A percentile compares a stretch with the other conserved stretches of the same genome.
Evolutionary conservation across 2,329 filamentous ascomycete genomes (phyloP).

Genomic region (Penicillium sp.): DNA sequence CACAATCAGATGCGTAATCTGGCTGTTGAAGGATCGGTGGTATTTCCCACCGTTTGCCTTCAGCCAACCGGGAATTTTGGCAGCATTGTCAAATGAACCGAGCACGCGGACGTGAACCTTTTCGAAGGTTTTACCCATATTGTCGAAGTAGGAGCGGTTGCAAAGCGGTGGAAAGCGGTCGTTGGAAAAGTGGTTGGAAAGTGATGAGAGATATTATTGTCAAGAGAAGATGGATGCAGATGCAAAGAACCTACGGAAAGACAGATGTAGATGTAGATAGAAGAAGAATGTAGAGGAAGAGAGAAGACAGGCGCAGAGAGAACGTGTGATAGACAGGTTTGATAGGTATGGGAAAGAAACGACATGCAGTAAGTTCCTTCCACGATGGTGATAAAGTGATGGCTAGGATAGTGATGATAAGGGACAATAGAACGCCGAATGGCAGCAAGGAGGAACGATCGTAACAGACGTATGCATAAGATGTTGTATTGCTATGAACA

Average conservation of each 20-base stretch:
- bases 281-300: background rate
- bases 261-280: background rate
- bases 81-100: constrained; percentile 55
- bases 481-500: constrained; percentile 3
- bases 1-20: constrained; percentile 72
- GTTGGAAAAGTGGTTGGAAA: too few species aligned
- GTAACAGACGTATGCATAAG: background rate
- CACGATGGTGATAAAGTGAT: too few species aligned
- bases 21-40: constrained; percentile 48
- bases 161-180: too few species aligned
- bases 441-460: too few species aligned
- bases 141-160: background rate
- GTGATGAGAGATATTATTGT: too few species aligned
- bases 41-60: constrained; percentile 61
- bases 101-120: constrained; percentile 56
- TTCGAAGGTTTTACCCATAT: constrained; percentile 50
- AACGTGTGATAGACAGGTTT: background rate
- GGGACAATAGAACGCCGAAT: background rate
- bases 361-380: background rate
- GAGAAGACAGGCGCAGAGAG: background rate
- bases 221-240: background rate
- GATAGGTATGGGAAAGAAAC: background rate
- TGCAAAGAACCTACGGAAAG: background rate
- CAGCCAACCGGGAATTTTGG: constrained; percentile 67
- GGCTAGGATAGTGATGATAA: background rate